Evolutionary conservation across 2,329 filamentous ascomycete species (phyloP).

Genomic region (Fusarium sp.): DNA sequence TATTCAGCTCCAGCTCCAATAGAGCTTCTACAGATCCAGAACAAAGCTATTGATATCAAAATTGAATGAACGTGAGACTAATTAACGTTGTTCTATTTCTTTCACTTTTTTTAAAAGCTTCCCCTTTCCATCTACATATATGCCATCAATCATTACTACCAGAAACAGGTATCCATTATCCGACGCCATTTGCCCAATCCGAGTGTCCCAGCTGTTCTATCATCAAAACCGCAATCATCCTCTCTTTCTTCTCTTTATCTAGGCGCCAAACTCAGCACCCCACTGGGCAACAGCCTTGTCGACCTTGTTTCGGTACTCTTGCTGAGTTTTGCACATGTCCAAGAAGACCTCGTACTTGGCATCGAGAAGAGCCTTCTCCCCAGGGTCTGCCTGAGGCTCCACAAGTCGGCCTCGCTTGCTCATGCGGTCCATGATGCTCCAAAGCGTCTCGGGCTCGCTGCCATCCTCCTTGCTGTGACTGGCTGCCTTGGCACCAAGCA

Average conservation of each 20-base stretch:
- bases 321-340: slow-evolving; percentile 89
- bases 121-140: slow-evolving; percentile 10
- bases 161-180: slow-evolving; percentile 1
- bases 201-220: slow-evolving; percentile 17
- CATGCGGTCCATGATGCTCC: slow-evolving; percentile 98
- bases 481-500: slow-evolving; percentile 98
- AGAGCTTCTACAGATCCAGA: not conserved
- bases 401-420: slow-evolving; percentile 92
- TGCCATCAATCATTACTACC: slow-evolving; percentile 25
- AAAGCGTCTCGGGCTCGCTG: slow-evolving; percentile 86
- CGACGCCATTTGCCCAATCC: slow-evolving; percentile 26
- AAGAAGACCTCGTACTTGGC: slow-evolving; percentile 97
- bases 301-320: slow-evolving; percentile 82
- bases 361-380: slow-evolving; percentile 82
- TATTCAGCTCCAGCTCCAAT: slow-evolving; percentile 2
- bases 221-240: not conserved
- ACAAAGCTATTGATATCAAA: not conserved
- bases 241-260: slow-evolving; percentile 8
- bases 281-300: slow-evolving; percentile 69
- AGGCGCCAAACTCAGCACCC: slow-evolving; percentile 45
- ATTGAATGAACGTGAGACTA: not conserved
- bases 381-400: slow-evolving; percentile 76
- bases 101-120: slow-evolving; percentile 15
- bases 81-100: slow-evolving; percentile 23
- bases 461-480: slow-evolving; percentile 74